Conservation (phyloP, 2,329 filamentous ascomycete genomes). For the Exophiala mesophila region DNA sequence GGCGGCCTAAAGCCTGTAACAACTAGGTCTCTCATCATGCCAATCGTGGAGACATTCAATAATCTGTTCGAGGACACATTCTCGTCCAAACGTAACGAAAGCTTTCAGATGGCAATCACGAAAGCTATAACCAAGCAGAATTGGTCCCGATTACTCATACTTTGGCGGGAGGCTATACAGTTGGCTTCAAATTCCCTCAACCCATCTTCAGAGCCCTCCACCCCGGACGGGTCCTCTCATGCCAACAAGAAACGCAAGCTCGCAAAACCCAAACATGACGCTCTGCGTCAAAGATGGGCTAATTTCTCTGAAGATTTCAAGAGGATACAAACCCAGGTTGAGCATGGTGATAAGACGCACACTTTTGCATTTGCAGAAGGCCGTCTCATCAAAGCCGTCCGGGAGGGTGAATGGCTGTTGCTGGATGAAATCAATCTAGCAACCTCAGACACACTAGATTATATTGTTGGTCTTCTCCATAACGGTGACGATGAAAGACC, state of each 20-base stretch:
- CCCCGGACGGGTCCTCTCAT: conserved; percentile 25
- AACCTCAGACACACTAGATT: conserved; percentile 89
- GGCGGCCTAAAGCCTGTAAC: conserved; percentile 97
- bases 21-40: conserved; percentile 77
- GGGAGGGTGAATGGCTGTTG: conserved; percentile 95
- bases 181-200: conserved; percentile 70
- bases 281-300: conserved; percentile 70
- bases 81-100: conserved; percentile 78
- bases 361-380: conserved; percentile 96
- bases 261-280: conserved; percentile 47
- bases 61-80: conserved; percentile 84
- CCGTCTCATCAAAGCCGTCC: conserved; percentile 90
- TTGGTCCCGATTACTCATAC: conserved; percentile 78
- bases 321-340: conserved; percentile 73
- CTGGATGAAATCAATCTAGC: conserved; percentile 97
- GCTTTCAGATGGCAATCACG: conserved; percentile 73
- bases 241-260: conserved; percentile 67
- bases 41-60: conserved; percentile 89
- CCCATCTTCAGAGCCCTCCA: conserved; percentile 28
- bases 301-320: conserved; percentile 68
- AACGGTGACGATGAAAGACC: conserved; percentile 67
- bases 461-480: conserved; percentile 79
- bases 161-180: conserved; percentile 84
- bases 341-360: conserved; percentile 68
- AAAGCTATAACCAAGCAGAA: conserved; percentile 76